Evolutionary conservation across 345 rosid genomes (phyloP).

Genomic region (Hibiscus tridactylites): DNA sequence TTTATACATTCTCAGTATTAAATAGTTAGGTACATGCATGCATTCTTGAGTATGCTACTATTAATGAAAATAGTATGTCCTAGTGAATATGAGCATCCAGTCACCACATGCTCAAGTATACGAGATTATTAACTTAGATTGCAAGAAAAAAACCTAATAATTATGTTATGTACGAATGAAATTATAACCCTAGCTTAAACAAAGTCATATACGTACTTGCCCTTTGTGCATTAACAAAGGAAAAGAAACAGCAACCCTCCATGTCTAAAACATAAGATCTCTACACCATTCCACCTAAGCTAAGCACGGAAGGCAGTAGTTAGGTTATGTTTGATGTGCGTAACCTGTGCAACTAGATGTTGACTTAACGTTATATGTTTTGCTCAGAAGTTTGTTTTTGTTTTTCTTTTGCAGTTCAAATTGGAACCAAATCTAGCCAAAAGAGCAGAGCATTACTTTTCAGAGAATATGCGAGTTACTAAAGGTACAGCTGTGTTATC

Average conservation of each 20-base stretch:
- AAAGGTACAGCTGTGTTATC: slow-evolving; percentile 36
- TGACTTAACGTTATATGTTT: neutral
- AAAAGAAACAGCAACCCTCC: neutral
- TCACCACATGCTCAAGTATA: neutral
- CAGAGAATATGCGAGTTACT: slow-evolving; percentile 68
- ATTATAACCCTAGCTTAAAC: slow-evolving; percentile 1
- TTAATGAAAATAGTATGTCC: neutral
- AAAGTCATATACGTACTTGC: neutral
- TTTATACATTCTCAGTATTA: neutral
- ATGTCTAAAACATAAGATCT: neutral
- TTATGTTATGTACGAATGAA: neutral
- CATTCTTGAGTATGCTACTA: neutral
- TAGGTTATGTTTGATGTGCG: too few species aligned
- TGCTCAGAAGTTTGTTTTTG: neutral
- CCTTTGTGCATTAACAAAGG: neutral
- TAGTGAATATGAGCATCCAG: neutral
- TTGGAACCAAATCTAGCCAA: slow-evolving; percentile 50
- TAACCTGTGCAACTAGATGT: neutral
- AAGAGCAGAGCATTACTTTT: slow-evolving; percentile 89
- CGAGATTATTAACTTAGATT: neutral
- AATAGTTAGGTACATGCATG: neutral
- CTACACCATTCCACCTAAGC: neutral
- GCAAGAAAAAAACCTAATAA: neutral
- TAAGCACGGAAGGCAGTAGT: neutral
- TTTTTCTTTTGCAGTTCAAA: slow-evolving; percentile 33